These are phyloP conservation scores for Paracorniculantispora psalliotae DNA, from an alignment of 2,329 filamentous ascomycete species.

Conservation along the genomic window DNA sequence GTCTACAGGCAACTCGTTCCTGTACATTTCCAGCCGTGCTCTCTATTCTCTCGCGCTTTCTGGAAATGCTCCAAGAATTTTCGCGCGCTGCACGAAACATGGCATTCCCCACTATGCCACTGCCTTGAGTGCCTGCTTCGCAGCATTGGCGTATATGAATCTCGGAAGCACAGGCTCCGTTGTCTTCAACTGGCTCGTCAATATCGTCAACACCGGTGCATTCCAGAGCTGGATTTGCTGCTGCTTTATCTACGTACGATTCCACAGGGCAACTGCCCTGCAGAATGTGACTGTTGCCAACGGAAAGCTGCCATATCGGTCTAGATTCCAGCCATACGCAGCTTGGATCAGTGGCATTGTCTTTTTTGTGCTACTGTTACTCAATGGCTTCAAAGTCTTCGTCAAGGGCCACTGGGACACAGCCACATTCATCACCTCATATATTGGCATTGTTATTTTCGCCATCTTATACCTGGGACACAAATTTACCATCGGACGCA, in stretches of 20 bases:
- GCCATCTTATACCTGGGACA: conserved; percentile 40
- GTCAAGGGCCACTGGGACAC: conserved; percentile 53
- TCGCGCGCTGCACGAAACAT: conserved; percentile 20
- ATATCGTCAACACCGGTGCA: conserved; percentile 46
- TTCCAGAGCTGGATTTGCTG: conserved; percentile 51
- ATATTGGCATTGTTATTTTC: conserved; percentile 62
- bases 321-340: conserved; percentile 52
- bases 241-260: conserved; percentile 53
- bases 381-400: conserved; percentile 63
- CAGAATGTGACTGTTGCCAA: conserved; percentile 34
- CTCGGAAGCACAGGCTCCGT: conserved; percentile 50
- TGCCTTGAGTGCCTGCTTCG: conserved; percentile 28
- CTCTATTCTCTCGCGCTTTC: conserved; percentile 40
- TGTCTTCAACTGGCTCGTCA: conserved; percentile 57
- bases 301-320: conserved; percentile 43
- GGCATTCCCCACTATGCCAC: conserved; percentile 23
- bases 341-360: conserved; percentile 47
- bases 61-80: conserved; percentile 37
- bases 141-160: conserved; percentile 57
- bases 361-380: conserved; percentile 48
- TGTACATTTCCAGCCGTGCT: conserved; percentile 43
- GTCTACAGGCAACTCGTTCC: conserved; percentile 50
- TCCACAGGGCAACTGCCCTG: conserved; percentile 36
- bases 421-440: conserved; percentile 55
- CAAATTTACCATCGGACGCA: conserved; percentile 20